Percentiles rank a stretch among this genome's conserved stretches.
phyloP scores from a whole-genome alignment of 306 rosid species.

The Gleditsia sinensis region DNA sequence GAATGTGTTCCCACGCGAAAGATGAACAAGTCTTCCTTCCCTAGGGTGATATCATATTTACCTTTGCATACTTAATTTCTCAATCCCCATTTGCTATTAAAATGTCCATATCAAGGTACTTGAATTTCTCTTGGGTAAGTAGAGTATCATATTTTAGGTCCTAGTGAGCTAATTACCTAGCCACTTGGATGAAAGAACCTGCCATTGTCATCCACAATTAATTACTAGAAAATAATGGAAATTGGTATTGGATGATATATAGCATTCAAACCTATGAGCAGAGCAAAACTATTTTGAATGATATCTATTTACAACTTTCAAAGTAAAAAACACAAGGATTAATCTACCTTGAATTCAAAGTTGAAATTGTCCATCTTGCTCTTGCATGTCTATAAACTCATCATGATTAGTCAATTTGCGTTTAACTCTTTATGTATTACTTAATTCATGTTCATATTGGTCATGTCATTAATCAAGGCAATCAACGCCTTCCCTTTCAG shows the following conservation, averaged over 20 bases:
- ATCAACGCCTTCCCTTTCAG: neutral
- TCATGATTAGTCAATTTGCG: neutral
- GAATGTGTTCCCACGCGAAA: neutral
- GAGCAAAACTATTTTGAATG: neutral
- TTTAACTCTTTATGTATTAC: neutral
- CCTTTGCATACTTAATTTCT: neutral
- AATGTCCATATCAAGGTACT: neutral
- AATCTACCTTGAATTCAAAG: too few relatives aligned
- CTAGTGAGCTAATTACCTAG: too few relatives aligned
- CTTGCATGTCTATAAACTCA: neutral
- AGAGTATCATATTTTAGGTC: too few relatives aligned
- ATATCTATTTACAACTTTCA: neutral
- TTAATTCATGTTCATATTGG: neutral
- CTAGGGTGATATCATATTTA: neutral
- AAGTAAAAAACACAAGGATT: neutral
- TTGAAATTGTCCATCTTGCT: neutral
- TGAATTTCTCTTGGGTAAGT: too few relatives aligned
- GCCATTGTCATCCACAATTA: neutral
- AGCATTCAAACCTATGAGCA: neutral
- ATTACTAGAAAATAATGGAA: neutral
- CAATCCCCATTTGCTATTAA: neutral
- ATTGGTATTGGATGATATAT: neutral
- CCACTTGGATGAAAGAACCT: neutral
- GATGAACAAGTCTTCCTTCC: neutral
- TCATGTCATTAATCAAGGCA: too few relatives aligned